phyloP scores from a whole-genome alignment of 164 flowering plant species.

The Piper longum region DNA sequence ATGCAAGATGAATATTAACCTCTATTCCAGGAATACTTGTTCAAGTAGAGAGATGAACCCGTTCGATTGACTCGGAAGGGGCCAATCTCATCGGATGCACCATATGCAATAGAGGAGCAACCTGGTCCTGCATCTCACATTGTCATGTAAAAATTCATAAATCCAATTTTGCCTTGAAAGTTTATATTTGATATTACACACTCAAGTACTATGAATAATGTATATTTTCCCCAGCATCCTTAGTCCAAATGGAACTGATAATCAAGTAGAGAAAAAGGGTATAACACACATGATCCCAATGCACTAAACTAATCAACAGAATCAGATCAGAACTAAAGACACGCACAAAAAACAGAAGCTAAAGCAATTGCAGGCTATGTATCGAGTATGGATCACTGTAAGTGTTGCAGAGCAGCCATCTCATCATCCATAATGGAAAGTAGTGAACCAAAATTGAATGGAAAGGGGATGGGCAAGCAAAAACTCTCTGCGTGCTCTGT shows the following conservation, averaged over 20 bases:
- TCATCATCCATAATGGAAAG: neutral
- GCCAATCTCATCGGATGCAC: constrained; percentile 87
- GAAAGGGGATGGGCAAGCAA: no score
- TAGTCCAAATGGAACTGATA: neutral
- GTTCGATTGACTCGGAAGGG: constrained; percentile 61
- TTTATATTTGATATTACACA: neutral
- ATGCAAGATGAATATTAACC: constrained; percentile 22
- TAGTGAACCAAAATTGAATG: neutral
- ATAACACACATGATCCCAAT: neutral
- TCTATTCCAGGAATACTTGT: constrained; percentile 71
- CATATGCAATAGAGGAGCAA: constrained; percentile 87
- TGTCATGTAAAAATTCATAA: no score
- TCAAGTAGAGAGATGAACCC: constrained; percentile 55
- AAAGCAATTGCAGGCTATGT: neutral
- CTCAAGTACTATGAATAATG: neutral
- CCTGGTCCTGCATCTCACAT: constrained; percentile 61
- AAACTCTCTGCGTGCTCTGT: no score
- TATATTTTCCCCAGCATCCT: neutral
- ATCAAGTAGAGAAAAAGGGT: neutral
- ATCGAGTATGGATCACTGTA: neutral
- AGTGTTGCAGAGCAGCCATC: neutral
- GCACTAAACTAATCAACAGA: neutral
- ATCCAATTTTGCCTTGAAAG: no score
- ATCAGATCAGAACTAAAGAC: neutral
- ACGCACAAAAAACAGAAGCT: neutral